phyloP scores from a whole-genome alignment of 805 yeast genomes.

The Dipodascus geniculatus region DNA sequence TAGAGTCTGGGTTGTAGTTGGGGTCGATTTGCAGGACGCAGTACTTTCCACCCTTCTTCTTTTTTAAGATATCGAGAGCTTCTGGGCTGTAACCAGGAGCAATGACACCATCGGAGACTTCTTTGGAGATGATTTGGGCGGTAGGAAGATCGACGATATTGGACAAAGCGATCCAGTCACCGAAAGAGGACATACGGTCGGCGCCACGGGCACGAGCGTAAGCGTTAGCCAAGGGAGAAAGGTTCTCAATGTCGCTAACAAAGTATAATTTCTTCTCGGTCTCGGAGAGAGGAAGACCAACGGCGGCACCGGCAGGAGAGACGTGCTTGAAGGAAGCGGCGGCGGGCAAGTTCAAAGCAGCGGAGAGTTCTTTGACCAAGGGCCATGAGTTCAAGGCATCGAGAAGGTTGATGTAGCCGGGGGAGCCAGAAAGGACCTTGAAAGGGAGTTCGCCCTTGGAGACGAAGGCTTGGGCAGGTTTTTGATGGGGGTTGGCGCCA shows the following conservation, averaged over 20 bases:
- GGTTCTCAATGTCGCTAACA: conserved; percentile 86
- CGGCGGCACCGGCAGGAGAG: conserved; percentile 98
- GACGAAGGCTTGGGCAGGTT: conserved; percentile 96
- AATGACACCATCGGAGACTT: conserved; percentile 96
- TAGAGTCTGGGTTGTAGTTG: conserved; percentile 65
- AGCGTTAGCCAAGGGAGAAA: conserved; percentile 94
- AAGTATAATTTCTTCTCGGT: conserved; percentile 91
- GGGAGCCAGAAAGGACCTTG: conserved; percentile 87
- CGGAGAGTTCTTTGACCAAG: conserved; percentile 89
- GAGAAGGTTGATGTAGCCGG: conserved; percentile 92
- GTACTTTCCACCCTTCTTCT: conserved; percentile 96
- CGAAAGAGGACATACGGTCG: conserved; percentile 98
- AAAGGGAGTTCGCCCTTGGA: conserved; percentile 82
- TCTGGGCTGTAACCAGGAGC: conserved; percentile 95
- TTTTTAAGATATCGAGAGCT: conserved; percentile 77
- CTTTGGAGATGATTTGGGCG: conserved; percentile 92
- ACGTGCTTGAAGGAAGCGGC: conserved; percentile 99
- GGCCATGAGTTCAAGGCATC: conserved; percentile 99
- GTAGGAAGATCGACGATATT: conserved; percentile 94
- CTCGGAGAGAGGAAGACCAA: conserved; percentile 85
- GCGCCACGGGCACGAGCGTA: conserved; percentile 99
- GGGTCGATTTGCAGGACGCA: conserved; percentile 95
- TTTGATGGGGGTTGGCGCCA: conserved; percentile 99
- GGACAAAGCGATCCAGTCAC: conserved; percentile 95
- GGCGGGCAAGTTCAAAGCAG: conserved; percentile 90